Conservation (phyloP, 495 filamentous ascomycete genomes). For the Lasiosphaeria hispida region DNA sequence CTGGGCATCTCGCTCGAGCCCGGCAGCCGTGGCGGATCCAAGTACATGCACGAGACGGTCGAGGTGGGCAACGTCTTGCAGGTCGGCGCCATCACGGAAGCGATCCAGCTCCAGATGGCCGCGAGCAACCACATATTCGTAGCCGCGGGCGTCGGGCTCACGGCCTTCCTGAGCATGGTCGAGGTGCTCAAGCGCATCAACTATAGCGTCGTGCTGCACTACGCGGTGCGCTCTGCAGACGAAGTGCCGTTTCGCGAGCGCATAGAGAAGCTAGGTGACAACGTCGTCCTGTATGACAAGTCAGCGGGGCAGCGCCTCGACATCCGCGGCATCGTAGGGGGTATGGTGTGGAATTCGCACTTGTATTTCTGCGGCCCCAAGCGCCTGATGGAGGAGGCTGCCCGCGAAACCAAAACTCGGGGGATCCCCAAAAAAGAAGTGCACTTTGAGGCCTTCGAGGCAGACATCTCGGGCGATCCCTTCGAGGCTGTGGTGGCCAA, state of each 20-base stretch:
- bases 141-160: constrained; percentile 52
- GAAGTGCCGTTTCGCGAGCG: constrained; percentile 48
- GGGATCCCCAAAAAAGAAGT: constrained; percentile 45
- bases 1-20: constrained; percentile 44
- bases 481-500: constrained; percentile 52
- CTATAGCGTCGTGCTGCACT: constrained; percentile 46
- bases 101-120: constrained; percentile 29
- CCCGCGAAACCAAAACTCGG: constrained; percentile 30
- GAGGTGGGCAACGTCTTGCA: constrained; percentile 45
- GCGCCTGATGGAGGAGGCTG: constrained; percentile 49
- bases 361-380: constrained; percentile 55
- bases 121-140: constrained; percentile 53
- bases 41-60: constrained; percentile 46
- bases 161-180: constrained; percentile 45
- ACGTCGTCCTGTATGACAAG: constrained; percentile 46
- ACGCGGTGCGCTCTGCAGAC: constrained; percentile 43
- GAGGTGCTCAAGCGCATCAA: constrained; percentile 40
- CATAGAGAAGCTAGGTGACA: constrained; percentile 33
- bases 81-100: constrained; percentile 40
- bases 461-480: constrained; percentile 51
- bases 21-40: constrained; percentile 46
- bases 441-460: constrained; percentile 56
- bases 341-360: constrained; percentile 45
- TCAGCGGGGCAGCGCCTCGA: constrained; percentile 47
- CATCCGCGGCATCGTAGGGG: constrained; percentile 37